These are phyloP conservation scores for Cephaloascus albidus DNA, from an alignment of 805 yeast genomes.

Conservation along the genomic window DNA sequence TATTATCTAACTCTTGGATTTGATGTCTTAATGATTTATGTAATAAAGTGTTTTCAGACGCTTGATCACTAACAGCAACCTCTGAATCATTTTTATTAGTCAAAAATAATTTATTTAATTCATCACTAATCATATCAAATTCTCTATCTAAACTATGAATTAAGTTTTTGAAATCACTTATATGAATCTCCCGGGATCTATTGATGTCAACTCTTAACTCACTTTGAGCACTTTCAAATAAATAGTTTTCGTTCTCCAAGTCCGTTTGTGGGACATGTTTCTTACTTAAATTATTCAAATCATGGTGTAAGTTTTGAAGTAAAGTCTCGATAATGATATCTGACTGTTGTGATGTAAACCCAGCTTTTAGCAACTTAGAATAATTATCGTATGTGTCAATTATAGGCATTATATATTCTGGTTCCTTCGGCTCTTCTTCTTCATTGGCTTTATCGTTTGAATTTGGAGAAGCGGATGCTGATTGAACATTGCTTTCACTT, in stretches of 20 bases:
- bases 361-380: constrained; percentile 40
- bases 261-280: constrained; percentile 51
- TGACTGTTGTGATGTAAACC: constrained; percentile 55
- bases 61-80: constrained; percentile 79
- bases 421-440: constrained; percentile 8
- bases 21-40: constrained; percentile 59
- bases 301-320: constrained; percentile 21
- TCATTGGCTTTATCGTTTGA: constrained; percentile 1
- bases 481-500: no score
- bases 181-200: constrained; percentile 58
- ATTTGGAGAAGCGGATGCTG: background rate
- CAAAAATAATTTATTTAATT: constrained; percentile 52
- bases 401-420: constrained; percentile 24
- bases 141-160: constrained; percentile 65
- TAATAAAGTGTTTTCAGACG: constrained; percentile 70
- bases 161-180: constrained; percentile 56
- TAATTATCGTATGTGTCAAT: constrained; percentile 60
- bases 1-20: constrained; percentile 76
- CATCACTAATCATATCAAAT: constrained; percentile 66
- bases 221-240: constrained; percentile 87
- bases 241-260: constrained; percentile 77
- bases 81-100: constrained; percentile 63
- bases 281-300: constrained; percentile 30
- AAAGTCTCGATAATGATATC: constrained; percentile 45
- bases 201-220: constrained; percentile 76